These are phyloP conservation scores for Cyberlindnera petersonii DNA, from an alignment of 805 yeast genomes.

Conservation along the genomic window DNA sequence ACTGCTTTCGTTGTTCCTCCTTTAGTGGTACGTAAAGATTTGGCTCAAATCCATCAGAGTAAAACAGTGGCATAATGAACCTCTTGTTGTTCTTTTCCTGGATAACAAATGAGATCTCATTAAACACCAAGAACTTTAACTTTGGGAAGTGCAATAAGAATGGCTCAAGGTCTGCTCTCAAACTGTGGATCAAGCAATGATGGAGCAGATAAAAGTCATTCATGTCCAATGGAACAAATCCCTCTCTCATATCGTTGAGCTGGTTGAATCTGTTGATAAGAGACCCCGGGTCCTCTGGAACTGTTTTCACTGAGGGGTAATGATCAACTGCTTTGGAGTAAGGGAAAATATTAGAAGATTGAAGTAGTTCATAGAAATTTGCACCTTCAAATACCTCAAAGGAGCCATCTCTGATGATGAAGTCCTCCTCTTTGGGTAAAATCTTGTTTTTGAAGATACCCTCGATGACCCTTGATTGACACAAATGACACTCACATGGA, in stretches of 20 bases:
- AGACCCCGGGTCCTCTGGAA: constrained; percentile 34
- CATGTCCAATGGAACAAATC: constrained; percentile 29
- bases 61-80: constrained; percentile 15
- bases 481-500: constrained; percentile 21
- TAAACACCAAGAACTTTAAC: constrained; percentile 35
- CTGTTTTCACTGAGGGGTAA: constrained; percentile 41
- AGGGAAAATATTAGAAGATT: constrained; percentile 34
- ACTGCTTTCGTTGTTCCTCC: constrained; percentile 1
- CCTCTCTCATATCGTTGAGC: constrained; percentile 14
- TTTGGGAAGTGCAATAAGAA: constrained; percentile 32
- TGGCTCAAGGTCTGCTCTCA: constrained; percentile 33
- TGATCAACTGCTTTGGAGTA: constrained; percentile 41
- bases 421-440: constrained; percentile 30
- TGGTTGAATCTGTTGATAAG: constrained; percentile 29
- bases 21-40: constrained; percentile 3
- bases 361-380: constrained; percentile 36
- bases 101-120: constrained; percentile 17
- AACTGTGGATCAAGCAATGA: constrained; percentile 36
- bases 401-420: constrained; percentile 19
- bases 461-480: constrained; percentile 26
- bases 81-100: background rate
- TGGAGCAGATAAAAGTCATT: constrained; percentile 33
- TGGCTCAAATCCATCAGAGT: constrained; percentile 18
- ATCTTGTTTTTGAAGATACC: constrained; percentile 34
- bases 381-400: constrained; percentile 31